These are phyloP conservation scores for Cyberlindnera xishuangbannaensis DNA, from an alignment of 805 yeast species.

Conservation along the genomic window DNA sequence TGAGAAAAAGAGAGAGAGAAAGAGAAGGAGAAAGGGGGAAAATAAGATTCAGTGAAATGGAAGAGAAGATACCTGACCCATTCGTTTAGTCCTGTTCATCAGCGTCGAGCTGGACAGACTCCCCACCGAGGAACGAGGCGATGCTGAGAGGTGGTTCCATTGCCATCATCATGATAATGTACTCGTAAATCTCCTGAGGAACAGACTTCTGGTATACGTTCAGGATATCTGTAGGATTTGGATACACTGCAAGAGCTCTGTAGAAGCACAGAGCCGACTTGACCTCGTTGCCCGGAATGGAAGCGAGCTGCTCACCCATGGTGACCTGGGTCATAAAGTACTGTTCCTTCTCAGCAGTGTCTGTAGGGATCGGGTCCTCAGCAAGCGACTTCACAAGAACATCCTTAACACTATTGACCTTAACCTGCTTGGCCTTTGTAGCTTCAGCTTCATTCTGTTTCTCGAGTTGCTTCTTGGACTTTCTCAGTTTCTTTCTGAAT, in stretches of 20 bases:
- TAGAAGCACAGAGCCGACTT: constrained; percentile 89
- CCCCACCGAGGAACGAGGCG: constrained; percentile 47
- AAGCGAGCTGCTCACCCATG: constrained; percentile 75
- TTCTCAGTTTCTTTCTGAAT: constrained; percentile 73
- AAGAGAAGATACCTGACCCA: too few species aligned
- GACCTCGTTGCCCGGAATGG: constrained; percentile 58
- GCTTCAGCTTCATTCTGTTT: constrained; percentile 49
- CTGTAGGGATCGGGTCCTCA: constrained; percentile 71
- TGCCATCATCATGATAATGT: constrained; percentile 83
- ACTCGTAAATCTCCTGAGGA: constrained; percentile 76
- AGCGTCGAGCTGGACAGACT: constrained; percentile 13
- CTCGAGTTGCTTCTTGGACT: constrained; percentile 54
- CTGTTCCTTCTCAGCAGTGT: constrained; percentile 61
- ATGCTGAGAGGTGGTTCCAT: constrained; percentile 82
- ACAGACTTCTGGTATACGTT: constrained; percentile 86
- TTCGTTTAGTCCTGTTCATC: constrained; percentile 24
- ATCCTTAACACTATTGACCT: constrained; percentile 53
- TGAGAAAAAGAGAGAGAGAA: too few species aligned
- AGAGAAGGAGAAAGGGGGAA: too few species aligned
- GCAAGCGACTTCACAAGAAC: constrained; percentile 60
- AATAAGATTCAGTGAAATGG: too few species aligned
- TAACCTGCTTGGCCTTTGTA: constrained; percentile 53
- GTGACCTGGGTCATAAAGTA: constrained; percentile 82
- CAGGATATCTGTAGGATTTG: constrained; percentile 89
- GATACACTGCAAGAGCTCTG: constrained; percentile 89